Conservation (phyloP, 1,139 yeast genomes). For the Zygosaccharomyces sapae region DNA sequence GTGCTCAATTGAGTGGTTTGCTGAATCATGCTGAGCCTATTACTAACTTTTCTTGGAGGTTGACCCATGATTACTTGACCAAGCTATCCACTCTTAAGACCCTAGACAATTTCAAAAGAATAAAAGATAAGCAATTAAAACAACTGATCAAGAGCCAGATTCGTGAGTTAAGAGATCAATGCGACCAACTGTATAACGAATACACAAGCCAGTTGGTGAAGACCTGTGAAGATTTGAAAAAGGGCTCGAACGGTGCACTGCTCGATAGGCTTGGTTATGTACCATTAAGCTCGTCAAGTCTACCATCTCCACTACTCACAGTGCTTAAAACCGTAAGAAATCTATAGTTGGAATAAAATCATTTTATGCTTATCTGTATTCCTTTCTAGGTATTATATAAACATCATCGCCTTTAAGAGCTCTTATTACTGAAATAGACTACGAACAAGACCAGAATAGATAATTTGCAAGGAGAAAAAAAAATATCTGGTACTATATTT, state of each 20-base stretch:
- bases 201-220: slow-evolving; percentile 12
- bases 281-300: slow-evolving; percentile 9
- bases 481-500: not conserved
- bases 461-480: not conserved
- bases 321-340: slow-evolving; percentile 26
- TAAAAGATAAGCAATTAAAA: slow-evolving; percentile 25
- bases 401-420: slow-evolving; percentile 8
- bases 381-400: slow-evolving; percentile 15
- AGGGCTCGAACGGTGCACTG: slow-evolving; percentile 8
- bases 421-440: not conserved
- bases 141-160: slow-evolving; percentile 20
- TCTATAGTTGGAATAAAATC: slow-evolving; percentile 12
- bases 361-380: slow-evolving; percentile 3
- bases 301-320: slow-evolving; percentile 15
- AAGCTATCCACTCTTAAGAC: slow-evolving; percentile 34
- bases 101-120: slow-evolving; percentile 33
- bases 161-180: slow-evolving; percentile 21
- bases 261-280: slow-evolving; percentile 14
- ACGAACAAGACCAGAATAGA: not conserved
- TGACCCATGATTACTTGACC: slow-evolving; percentile 27
- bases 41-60: slow-evolving; percentile 20
- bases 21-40: slow-evolving; percentile 9
- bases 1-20: slow-evolving; percentile 10
- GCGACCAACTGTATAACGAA: slow-evolving; percentile 20
- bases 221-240: slow-evolving; percentile 12